Percentiles rank a stretch among this genome's conserved stretches.
These are phyloP conservation scores for Murraya paniculata DNA, from an alignment of 345 rosid species.

Conservation along the genomic window DNA sequence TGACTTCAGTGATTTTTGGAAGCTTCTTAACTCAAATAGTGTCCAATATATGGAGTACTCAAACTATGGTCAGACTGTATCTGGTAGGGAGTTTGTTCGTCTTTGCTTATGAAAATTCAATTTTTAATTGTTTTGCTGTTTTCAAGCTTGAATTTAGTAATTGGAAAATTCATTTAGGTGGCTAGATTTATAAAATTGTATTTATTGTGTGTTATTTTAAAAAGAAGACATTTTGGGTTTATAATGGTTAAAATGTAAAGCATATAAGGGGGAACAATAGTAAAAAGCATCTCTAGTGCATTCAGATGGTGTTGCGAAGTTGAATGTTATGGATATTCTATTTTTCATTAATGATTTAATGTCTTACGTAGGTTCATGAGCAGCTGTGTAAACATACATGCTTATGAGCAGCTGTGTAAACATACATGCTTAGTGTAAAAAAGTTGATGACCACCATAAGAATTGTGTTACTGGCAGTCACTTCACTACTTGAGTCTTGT, in stretches of 20 bases:
- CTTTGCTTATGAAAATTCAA: neutral
- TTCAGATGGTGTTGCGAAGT: neutral
- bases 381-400: neutral
- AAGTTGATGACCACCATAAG: neutral
- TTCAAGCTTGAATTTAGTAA: neutral
- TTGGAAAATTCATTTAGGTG: neutral
- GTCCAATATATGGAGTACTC: slow-evolving; percentile 91
- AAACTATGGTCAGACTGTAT: slow-evolving; percentile 78
- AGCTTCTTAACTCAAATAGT: slow-evolving; percentile 71
- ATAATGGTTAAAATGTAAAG: neutral
- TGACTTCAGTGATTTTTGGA: slow-evolving; percentile 73
- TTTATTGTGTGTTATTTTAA: neutral
- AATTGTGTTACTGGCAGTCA: neutral
- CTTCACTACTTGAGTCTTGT: neutral
- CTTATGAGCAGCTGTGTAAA: neutral
- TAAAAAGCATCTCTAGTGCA: neutral
- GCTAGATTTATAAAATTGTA: neutral
- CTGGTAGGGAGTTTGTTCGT: slow-evolving; percentile 45
- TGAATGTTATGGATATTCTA: neutral
- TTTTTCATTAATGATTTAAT: neutral
- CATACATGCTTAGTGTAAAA: neutral
- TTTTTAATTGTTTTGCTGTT: neutral
- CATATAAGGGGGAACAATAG: neutral
- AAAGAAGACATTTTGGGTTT: neutral
- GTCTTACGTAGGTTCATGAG: neutral